Evolutionary conservation across 768 basidiomycete species (phyloP).

Genomic region (Auriscalpium microsporum): DNA sequence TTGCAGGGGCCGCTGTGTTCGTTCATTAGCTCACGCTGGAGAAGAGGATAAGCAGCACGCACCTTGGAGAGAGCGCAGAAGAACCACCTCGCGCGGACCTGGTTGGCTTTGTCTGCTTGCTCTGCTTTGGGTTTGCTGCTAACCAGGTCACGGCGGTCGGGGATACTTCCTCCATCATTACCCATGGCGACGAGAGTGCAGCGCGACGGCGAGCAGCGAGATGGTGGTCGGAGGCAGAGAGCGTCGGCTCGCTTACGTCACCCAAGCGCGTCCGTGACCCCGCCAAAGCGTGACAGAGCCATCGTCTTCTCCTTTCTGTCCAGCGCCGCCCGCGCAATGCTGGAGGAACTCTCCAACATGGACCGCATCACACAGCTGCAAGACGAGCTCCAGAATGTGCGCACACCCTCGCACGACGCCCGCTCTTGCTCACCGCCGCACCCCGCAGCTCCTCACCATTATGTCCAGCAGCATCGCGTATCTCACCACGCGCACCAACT

Average conservation of each 20-base stretch:
- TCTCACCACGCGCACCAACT: constrained; percentile 67
- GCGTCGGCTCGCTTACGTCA: not conserved
- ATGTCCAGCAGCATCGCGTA: constrained; percentile 80
- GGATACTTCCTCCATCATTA: constrained; percentile 85
- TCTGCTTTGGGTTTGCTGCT: constrained; percentile 71
- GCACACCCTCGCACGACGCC: constrained; percentile 1
- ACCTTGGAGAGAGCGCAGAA: constrained; percentile 96
- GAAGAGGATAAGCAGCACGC: constrained; percentile 12
- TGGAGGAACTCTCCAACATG: constrained; percentile 90
- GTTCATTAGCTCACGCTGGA: not conserved
- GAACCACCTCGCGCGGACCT: constrained; percentile 80
- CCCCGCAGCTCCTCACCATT: constrained; percentile 66
- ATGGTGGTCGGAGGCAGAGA: not conserved
- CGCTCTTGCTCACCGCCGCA: not conserved
- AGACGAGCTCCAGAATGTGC: constrained; percentile 85
- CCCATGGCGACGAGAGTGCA: constrained; percentile 42
- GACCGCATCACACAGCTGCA: constrained; percentile 94
- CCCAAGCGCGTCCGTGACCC: not conserved
- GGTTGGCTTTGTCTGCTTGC: constrained; percentile 85
- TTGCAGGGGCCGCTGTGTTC: constrained; percentile 61
- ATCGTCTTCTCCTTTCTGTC: constrained; percentile 1
- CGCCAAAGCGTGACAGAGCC: not conserved
- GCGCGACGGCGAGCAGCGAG: not conserved
- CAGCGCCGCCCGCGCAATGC: constrained; percentile 59
- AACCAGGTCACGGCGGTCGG: constrained; percentile 75